Conservation (phyloP, 148 eudicot genomes). For the Polygonum aviculare region DNA sequence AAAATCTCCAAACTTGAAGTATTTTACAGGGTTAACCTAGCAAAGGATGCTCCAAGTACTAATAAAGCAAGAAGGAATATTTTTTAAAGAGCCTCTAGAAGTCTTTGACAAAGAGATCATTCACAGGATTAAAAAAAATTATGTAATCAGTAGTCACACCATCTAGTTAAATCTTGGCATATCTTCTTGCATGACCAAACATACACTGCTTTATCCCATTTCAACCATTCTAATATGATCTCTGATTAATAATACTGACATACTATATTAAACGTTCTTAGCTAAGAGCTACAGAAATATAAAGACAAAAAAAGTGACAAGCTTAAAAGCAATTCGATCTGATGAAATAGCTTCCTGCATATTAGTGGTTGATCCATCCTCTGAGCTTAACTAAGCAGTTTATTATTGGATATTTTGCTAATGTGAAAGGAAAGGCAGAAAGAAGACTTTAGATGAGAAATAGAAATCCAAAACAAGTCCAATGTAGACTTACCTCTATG, state of each 20-base stretch:
- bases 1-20: not conserved
- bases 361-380: not conserved
- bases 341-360: not conserved
- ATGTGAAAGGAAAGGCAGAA: not conserved
- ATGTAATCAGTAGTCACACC: not conserved
- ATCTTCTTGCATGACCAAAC: not conserved
- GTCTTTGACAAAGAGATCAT: not conserved
- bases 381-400: not conserved
- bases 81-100: not conserved
- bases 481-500: constrained; percentile 57
- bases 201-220: not conserved
- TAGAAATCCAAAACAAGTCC: not conserved
- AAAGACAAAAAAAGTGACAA: not conserved
- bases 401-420: not conserved
- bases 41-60: not conserved
- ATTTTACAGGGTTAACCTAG: not conserved
- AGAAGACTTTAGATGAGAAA: not conserved
- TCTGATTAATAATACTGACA: not conserved
- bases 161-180: not conserved
- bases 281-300: not conserved
- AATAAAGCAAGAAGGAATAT: not conserved
- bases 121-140: not conserved
- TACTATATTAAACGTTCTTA: not conserved
- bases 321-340: not conserved
- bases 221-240: not conserved